Base-by-base conservation (phyloP, 768 basidiomycete species). In the Phlebiopsis flavidoalba region DNA sequence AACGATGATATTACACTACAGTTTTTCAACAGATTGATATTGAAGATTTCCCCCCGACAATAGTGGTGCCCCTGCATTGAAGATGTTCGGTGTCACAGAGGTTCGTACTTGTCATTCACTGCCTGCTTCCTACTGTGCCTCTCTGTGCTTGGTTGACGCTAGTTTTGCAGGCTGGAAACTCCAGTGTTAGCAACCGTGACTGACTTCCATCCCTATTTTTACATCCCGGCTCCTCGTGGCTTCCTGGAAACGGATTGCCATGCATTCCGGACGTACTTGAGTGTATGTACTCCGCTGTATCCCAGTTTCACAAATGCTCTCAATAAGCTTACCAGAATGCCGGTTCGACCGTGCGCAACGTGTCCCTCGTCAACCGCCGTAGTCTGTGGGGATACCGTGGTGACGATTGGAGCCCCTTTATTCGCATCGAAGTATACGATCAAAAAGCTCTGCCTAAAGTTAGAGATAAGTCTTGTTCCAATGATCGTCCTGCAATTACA, bases 11-110 rank as follows among this genome's bases (percentile, higher is more conserved):
- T 21, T 53, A 15, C n/a, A 3, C 40, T 17, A 10, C 60, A 95
- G 93, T 90, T 17, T 98, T 98, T 67, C 97, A 99, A 72, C 97
- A 98, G 73, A 95, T 96, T 60, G 97, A 98, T 64, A 80, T 98
- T 8, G 93, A 96, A 64, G 82, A 87, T 59, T 80, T n/a, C n/a
- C 86, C 12, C 74, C 74, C 5, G 80, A 82, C 35, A 69, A 69
- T 7, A 71, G 70, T 3, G 74, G 75, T 2, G 74, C 65, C 11
- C 74, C 85, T 5, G 73, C 75, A 58, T 66, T 85, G 15, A 80
- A 94, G 53, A 85, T 98, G 78, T 98, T 88, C 72, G 97, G 97
- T 40, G 90, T 98, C 8, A 98, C 94, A 1, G 80, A 95, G 78
- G 94, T 91, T 54, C 45, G 73, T 8, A 11, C 5, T 36, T 21